These are phyloP conservation scores for Pisolithus tinctorius DNA, from an alignment of 768 basidiomycete species.

Conservation along the genomic window DNA sequence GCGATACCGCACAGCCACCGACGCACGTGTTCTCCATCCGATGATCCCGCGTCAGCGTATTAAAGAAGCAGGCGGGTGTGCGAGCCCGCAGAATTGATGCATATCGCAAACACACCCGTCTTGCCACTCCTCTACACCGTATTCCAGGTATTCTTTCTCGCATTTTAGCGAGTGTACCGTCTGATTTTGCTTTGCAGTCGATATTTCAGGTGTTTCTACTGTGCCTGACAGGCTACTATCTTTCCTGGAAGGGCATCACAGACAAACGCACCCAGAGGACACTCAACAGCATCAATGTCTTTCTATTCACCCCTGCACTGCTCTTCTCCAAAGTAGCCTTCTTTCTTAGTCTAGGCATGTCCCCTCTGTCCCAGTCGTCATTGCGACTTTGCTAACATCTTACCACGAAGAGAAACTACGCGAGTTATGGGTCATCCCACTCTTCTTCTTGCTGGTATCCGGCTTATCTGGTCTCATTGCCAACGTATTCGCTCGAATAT, in stretches of 20 bases:
- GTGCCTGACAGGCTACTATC: constrained; percentile 76
- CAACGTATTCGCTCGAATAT: constrained; percentile 51
- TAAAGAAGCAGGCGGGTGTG: too few species aligned
- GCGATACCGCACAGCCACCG: not conserved
- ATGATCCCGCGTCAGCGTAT: too few species aligned
- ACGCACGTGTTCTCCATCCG: not conserved
- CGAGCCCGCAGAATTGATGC: not conserved
- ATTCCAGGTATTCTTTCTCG: constrained; percentile 18
- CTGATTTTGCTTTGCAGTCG: constrained; percentile 41
- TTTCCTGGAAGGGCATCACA: constrained; percentile 73
- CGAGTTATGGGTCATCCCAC: constrained; percentile 80
- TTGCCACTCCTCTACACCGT: constrained; percentile 20
- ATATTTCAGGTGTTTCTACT: constrained; percentile 85
- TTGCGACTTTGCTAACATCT: not conserved
- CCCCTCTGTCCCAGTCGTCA: not conserved
- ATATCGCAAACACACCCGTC: constrained; percentile 2
- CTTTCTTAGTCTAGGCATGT: constrained; percentile 70
- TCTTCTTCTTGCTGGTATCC: constrained; percentile 80
- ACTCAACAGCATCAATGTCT: constrained; percentile 78
- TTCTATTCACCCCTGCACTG: constrained; percentile 82
- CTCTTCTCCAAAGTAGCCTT: constrained; percentile 96
- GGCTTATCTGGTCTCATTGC: constrained; percentile 63
- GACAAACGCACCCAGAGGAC: constrained; percentile 87
- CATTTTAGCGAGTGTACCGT: not conserved
- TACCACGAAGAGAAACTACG: constrained; percentile 52